Percentiles rank a stretch among this genome's conserved stretches.
Conservation (phyloP, 352 stramenopile genomes). For the Phytophthora pisi region DNA sequence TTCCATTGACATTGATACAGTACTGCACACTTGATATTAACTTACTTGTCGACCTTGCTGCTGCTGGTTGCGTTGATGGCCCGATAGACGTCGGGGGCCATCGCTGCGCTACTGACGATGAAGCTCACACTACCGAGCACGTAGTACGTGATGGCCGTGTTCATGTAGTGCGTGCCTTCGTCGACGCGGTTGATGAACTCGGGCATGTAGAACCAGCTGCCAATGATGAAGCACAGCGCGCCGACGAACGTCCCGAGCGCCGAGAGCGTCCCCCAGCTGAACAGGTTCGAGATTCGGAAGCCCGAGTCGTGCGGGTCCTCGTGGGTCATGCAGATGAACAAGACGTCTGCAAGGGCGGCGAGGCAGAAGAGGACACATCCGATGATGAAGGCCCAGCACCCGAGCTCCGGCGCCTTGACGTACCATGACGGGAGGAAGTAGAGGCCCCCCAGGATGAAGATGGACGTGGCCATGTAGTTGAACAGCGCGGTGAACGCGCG, state of each 20-base stretch:
- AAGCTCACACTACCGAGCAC: conserved; percentile 70
- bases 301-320: conserved; percentile 39
- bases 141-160: conserved; percentile 70
- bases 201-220: conserved; percentile 75
- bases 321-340: conserved; percentile 60
- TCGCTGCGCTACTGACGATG: conserved; percentile 54
- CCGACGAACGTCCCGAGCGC: conserved; percentile 58
- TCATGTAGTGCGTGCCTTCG: conserved; percentile 60
- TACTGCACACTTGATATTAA: neutral
- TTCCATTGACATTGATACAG: neutral
- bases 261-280: conserved; percentile 49
- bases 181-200: conserved; percentile 62
- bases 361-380: conserved; percentile 65
- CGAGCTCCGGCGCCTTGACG: conserved; percentile 53
- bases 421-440: conserved; percentile 78
- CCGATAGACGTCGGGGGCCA: conserved; percentile 49
- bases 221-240: conserved; percentile 66
- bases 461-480: conserved; percentile 62
- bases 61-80: conserved; percentile 35
- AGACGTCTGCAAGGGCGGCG: conserved; percentile 56
- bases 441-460: conserved; percentile 68
- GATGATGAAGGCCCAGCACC: conserved; percentile 71
- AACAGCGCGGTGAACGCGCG: conserved; percentile 59
- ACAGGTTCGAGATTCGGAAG: conserved; percentile 53
- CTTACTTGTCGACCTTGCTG: conserved; percentile 8